Evolutionary conservation across 1,284 basidiomycete genomes (phyloP), one percentile per base, ranked within the genome.

Genomic region (Apiotrichum brassicae): DNA sequence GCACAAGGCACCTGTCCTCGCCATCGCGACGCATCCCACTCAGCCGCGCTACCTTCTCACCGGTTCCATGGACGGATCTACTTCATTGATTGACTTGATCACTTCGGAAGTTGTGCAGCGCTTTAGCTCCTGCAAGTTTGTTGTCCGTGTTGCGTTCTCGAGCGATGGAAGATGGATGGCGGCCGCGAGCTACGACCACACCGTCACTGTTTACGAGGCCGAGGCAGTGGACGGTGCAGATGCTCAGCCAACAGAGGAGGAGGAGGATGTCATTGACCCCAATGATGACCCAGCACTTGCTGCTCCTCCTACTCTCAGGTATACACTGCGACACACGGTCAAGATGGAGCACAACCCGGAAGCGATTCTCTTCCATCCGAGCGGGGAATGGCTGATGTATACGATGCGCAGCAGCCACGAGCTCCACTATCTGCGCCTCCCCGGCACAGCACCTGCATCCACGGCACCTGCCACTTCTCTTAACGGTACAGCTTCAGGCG

Each of bases 61-160:
- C 0, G 70, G 67, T 0, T 63, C 63, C 1, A 75, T 75, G 73
- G 72, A 75, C 49, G 72, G 70, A 11, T 63, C 62, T 4, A 62
- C 68, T 9, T 48, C 62, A 3, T 45, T 73, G 14, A 64, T 59
- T 5, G 73, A 75, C 48, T 46, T 73, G 6, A 60, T 74, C 50
- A 69, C 69, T 2, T 41, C 42, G 13, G 24, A 56, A 19, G 43
- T 61, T 0, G 38, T 74, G 3, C 73, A 75, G 46, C 65, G 64
- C 0, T 71, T 74, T 53, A 36, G 33, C 4, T 63, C 66, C 6
- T 46, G 48, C 25, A 74, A 73, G 48, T 73, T 71, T 46, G 71
- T 74, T 35, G 66, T 72, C 12, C 61, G 69, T 28, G 63, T 66
- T 3, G 60, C 60, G 4, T 73, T 74, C 50, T 70, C 66, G 0